Evolutionary conservation across 768 basidiomycete genomes (phyloP).

Genomic region (Scleroderma citrinum): DNA sequence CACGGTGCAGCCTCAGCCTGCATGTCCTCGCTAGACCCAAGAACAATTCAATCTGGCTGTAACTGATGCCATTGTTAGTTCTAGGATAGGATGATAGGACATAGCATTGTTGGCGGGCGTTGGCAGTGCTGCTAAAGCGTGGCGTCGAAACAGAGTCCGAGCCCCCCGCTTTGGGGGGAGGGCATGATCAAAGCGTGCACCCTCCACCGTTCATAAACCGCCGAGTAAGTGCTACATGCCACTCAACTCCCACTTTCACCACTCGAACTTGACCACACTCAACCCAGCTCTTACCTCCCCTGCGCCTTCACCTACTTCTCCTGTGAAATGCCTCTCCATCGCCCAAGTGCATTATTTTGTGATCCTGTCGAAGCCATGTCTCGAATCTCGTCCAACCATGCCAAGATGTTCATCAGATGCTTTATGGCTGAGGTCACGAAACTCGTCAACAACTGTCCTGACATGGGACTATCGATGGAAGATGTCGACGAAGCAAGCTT

Average conservation of each 20-base stretch:
- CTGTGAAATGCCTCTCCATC: not conserved
- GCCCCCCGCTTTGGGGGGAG: no score
- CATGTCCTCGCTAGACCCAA: no score
- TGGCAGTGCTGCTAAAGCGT: no score
- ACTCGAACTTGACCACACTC: conserved; percentile 56
- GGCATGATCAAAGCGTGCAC: not conserved
- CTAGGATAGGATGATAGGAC: no score
- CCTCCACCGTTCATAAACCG: not conserved
- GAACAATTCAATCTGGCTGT: no score
- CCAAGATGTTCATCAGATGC: not conserved
- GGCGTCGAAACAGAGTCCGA: no score
- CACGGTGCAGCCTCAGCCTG: no score
- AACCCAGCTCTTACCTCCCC: not conserved
- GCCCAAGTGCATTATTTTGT: not conserved
- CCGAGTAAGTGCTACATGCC: not conserved
- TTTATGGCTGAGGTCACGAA: not conserved
- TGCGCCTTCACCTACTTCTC: not conserved
- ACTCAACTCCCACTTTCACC: not conserved
- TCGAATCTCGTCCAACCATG: not conserved
- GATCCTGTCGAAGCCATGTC: not conserved
- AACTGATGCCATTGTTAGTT: no score
- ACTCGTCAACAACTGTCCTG: not conserved
- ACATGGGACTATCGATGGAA: not conserved
- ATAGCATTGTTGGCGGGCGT: no score
- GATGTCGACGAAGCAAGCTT: not conserved